Percentiles rank a stretch among this genome's conserved stretches.
Conservation (phyloP, 2,329 filamentous ascomycete genomes). For the Beauveria sp. region DNA sequence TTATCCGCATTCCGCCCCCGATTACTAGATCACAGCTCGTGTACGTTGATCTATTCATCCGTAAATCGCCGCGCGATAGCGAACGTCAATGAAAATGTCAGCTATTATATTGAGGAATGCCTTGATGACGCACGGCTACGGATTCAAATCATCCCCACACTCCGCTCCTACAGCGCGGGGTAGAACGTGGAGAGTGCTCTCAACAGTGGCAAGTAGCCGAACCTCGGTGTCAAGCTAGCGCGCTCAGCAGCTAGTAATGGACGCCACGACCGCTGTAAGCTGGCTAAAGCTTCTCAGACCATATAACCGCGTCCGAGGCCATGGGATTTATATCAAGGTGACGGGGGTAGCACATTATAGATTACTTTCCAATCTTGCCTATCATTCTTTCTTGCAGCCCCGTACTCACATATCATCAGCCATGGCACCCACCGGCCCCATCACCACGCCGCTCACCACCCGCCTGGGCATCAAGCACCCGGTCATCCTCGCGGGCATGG, state of each 20-base stretch:
- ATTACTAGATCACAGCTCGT: no score
- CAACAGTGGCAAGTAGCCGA: conserved; percentile 1
- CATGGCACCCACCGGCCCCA: conserved; percentile 36
- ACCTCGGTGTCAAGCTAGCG: background rate
- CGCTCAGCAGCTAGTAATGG: background rate
- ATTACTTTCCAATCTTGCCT: background rate
- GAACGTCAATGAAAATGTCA: no score
- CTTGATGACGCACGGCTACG: background rate
- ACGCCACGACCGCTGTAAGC: background rate
- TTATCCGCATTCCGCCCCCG: no score
- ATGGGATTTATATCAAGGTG: background rate
- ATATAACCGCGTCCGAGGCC: conserved; percentile 1
- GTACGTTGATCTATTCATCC: no score
- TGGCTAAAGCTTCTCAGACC: background rate
- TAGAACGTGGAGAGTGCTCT: background rate
- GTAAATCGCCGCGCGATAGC: no score
- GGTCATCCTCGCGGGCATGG: conserved; percentile 91
- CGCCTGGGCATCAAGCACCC: conserved; percentile 82
- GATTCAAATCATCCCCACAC: background rate
- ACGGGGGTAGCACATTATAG: background rate
- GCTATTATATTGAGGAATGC: no score
- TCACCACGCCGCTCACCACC: conserved; percentile 69
- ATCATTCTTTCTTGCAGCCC: background rate
- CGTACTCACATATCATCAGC: background rate
- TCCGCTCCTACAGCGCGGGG: conserved; percentile 4